Conservation (phyloP, 352 stramenopile genomes). For the Globisporangium iwayamae region DNA sequence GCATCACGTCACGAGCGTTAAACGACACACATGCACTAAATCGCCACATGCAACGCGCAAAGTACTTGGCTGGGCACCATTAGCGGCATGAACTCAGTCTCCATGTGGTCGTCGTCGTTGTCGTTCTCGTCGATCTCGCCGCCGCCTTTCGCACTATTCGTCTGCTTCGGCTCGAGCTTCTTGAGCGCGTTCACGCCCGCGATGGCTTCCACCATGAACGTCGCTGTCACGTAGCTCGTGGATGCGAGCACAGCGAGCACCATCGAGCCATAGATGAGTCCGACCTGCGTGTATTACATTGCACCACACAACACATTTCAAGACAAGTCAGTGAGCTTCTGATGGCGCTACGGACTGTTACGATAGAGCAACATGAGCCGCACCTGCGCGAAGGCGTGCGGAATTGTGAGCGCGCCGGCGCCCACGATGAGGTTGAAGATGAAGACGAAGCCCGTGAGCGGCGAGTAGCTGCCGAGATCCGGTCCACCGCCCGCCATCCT, state of each 20-base stretch:
- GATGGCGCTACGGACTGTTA: background rate
- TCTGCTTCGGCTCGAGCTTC: conserved; percentile 23
- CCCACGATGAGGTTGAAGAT: conserved; percentile 90
- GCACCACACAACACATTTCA: conserved; percentile 2
- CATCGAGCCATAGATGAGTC: conserved; percentile 70
- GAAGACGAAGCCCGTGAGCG: conserved; percentile 87
- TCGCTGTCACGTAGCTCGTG: conserved; percentile 80
- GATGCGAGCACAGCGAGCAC: conserved; percentile 52
- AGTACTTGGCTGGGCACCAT: conserved; percentile 74
- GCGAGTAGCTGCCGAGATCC: conserved; percentile 73
- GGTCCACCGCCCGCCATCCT: conserved; percentile 50
- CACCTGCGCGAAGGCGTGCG: conserved; percentile 81
- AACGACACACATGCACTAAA: background rate
- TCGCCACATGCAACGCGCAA: conserved; percentile 7
- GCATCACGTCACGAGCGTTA: conserved; percentile 3
- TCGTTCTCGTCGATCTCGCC: conserved; percentile 29
- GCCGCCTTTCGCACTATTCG: background rate
- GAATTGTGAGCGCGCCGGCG: conserved; percentile 82
- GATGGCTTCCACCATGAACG: conserved; percentile 85
- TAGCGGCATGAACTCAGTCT: conserved; percentile 72
- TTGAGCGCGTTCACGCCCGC: conserved; percentile 76
- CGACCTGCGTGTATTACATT: conserved; percentile 31
- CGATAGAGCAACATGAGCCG: background rate
- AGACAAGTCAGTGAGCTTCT: background rate
- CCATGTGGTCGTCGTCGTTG: conserved; percentile 28